These are phyloP conservation scores for Colletotrichum scovillei DNA, from an alignment of 2,329 filamentous ascomycete species.

Conservation along the genomic window DNA sequence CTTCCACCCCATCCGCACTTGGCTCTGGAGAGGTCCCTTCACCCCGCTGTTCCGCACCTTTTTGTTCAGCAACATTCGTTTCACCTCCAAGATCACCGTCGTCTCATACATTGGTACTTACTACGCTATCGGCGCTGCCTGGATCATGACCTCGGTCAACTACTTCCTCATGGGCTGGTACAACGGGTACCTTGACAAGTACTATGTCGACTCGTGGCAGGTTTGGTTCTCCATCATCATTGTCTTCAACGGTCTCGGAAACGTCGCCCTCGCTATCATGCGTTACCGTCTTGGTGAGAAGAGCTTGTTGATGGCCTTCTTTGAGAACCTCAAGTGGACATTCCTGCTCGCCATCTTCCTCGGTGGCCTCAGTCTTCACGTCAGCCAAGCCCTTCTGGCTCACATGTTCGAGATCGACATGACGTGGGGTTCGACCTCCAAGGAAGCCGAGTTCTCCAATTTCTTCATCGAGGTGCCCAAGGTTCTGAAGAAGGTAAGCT, in stretches of 20 bases:
- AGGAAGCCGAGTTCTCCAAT: slow-evolving; percentile 83
- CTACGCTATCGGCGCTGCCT: slow-evolving; percentile 81
- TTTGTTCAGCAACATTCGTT: slow-evolving; percentile 77
- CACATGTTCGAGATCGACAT: slow-evolving; percentile 91
- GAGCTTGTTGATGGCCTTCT: slow-evolving; percentile 65
- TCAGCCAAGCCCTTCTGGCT: slow-evolving; percentile 81
- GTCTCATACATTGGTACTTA: slow-evolving; percentile 84
- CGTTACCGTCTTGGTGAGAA: slow-evolving; percentile 77
- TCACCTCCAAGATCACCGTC: slow-evolving; percentile 81
- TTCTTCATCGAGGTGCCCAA: slow-evolving; percentile 88
- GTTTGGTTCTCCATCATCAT: slow-evolving; percentile 85
- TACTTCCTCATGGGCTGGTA: slow-evolving; percentile 83
- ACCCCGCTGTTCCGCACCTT: slow-evolving; percentile 83
- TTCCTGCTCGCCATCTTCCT: slow-evolving; percentile 82
- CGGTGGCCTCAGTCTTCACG: slow-evolving; percentile 82
- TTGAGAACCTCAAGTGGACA: slow-evolving; percentile 80
- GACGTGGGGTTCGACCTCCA: slow-evolving; percentile 86
- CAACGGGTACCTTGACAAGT: slow-evolving; percentile 82
- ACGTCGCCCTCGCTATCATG: slow-evolving; percentile 77
- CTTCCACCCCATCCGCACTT: slow-evolving; percentile 81
- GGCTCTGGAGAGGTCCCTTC: slow-evolving; percentile 80
- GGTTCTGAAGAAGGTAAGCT: slow-evolving; percentile 79
- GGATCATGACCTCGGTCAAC: slow-evolving; percentile 78
- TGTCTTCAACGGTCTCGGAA: slow-evolving; percentile 81
- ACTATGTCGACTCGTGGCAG: slow-evolving; percentile 83